Evolutionary conservation across 73 alveolate species (phyloP), one percentile per base, ranked within the genome.

Genomic region (Durusdinium trenchii): DNA sequence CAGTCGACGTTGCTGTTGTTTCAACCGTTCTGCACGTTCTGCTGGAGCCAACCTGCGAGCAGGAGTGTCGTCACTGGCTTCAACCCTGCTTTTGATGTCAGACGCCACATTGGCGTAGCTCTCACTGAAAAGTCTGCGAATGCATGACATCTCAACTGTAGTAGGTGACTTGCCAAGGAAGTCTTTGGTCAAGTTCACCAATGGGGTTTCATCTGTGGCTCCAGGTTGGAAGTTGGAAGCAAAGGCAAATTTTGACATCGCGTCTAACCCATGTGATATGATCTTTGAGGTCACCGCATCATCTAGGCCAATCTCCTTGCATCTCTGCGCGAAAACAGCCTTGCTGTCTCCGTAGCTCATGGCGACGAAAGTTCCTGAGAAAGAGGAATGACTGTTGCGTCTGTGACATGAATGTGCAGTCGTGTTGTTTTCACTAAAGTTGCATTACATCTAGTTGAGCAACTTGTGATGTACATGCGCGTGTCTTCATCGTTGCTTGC

Each of bases 201-300:
- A 32, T 6, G 92, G 92, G 18, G 35, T 26, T 7, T 81, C 92
- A 30, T 45, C 64, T 46, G 50, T 26, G 50, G 92, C 67, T 14
- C 69, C 42, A 2, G 92, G 92, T 20, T 20, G 36, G 30, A 30
- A 81, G 47, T 43, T 36, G 47, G 47, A 46, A 47, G 61, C 30
- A n/a, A 81, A 81, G 46, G 92, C 92, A n/a, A 81, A 81, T 28
- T 38, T 23, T 3, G 92, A 42, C 67, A 81, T 81, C 18, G 48
- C 47, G 1, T 26, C 30, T 30, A 81, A 32, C 1, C 92, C 92
- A 6, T 43, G 38, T 4, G 35, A 2, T n/a, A 20, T n/a, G 38
- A 76, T n/a, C n/a, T n/a, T 40, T 1, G 26, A 35, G 30, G 32
- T 3, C 6, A 6, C 47, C 1, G 9, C 92, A 3, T 18, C 69